Evolutionary conservation across 352 stramenopile genomes (phyloP), one percentile per base, ranked within the genome.

Genomic region (Phytopythium montanum): DNA sequence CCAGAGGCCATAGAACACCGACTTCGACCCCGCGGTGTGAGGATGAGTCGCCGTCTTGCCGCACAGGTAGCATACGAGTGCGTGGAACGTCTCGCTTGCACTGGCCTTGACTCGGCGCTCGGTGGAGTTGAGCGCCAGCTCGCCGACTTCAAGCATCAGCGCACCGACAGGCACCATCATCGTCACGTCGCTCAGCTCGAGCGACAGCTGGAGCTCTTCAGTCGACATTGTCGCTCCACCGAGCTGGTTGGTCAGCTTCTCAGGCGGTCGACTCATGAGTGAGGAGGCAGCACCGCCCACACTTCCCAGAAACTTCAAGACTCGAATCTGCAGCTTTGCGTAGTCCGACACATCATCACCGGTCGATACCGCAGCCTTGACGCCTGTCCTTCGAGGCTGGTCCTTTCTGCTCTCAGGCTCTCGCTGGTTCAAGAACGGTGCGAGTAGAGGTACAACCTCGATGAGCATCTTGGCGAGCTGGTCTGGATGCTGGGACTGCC

Each of bases 71-170:
- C 77, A 81, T 13, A 87, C 51, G 31, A 94, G 58, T 5, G 79
- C 81, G 54, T 94, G 85, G 50, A 85, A 92, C 18, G 73, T 65
- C 70, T 94, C 85, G 54, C 75, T 76, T 28, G 79, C 77, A 48
- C 65, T 75, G 25, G 73, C 61, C 67, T 92, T 94, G 39, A 91
- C 59, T 31, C 69, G 57, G 21, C 85, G 70, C 34, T 91, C 72
- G 3, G 81, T 88, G 36, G 73, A 85, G 1, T 74, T 26, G 45
- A 65, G 56, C 49, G 79, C 82, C 23, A 90, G 62, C 29, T 72
- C 50, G 44, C 73, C 79, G 16, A 85, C 60, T 61, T 90, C 77
- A 26, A 55, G 53, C 44, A 92, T 70, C 38, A 94, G 62, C 26
- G 56, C 66, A 44, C 71, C 66, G 39, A 94, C 60, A 3, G 82